phyloP scores from a whole-genome alignment of 2,329 filamentous ascomycete genomes.

The Phaeophleospora eucalypticola region DNA sequence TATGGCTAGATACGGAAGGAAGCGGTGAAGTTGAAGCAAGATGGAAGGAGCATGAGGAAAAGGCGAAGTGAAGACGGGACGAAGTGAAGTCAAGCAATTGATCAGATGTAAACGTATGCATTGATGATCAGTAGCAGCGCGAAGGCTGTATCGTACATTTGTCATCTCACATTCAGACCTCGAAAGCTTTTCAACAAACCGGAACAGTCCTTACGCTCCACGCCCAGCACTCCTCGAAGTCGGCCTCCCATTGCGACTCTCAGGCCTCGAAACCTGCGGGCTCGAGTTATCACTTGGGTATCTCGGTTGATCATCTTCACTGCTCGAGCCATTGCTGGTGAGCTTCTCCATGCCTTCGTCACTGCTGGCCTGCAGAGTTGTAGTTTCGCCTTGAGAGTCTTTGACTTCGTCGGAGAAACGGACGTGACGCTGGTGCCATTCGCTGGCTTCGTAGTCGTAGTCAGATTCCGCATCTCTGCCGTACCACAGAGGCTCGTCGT shows the following conservation, averaged over 20 bases:
- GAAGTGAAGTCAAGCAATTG: too few relatives aligned
- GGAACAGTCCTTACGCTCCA: not conserved
- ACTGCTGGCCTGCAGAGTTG: slow-evolving; percentile 13
- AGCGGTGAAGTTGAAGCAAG: too few relatives aligned
- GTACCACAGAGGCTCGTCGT: slow-evolving; percentile 46
- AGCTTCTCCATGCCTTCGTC: slow-evolving; percentile 13
- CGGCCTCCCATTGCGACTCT: not conserved
- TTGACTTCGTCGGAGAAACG: slow-evolving; percentile 28
- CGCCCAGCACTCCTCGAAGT: not conserved
- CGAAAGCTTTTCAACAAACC: too few relatives aligned
- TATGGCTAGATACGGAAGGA: too few relatives aligned
- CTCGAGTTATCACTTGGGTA: not conserved
- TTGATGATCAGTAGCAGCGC: too few relatives aligned
- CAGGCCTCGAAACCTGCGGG: not conserved
- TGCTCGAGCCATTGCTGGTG: slow-evolving; percentile 6
- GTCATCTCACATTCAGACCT: too few relatives aligned
- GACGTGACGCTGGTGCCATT: slow-evolving; percentile 34
- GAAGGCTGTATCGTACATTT: too few relatives aligned
- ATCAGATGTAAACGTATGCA: too few relatives aligned
- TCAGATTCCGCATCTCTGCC: slow-evolving; percentile 28
- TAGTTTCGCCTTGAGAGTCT: slow-evolving; percentile 23
- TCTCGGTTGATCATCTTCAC: not conserved
- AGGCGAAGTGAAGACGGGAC: too few relatives aligned
- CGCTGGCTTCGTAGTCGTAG: slow-evolving; percentile 18
- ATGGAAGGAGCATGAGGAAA: too few relatives aligned